phyloP scores from a whole-genome alignment of 108 stramenopile genomes.

The Skeletonema marinoi region DNA sequence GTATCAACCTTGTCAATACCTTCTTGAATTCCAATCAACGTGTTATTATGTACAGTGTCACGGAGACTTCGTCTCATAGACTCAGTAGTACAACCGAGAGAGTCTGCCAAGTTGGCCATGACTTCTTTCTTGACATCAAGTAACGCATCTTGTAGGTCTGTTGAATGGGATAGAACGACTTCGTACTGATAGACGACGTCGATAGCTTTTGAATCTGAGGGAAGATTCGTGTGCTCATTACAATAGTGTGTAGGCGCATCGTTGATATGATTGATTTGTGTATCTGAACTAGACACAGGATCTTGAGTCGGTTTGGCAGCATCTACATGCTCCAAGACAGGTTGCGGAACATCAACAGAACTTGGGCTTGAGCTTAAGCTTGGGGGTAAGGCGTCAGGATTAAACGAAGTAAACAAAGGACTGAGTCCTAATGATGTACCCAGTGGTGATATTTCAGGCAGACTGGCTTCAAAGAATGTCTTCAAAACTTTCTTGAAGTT shows the following conservation, averaged over 20 bases:
- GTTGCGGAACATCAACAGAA: not conserved
- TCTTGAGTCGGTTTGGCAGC: not conserved
- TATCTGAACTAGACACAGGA: not conserved
- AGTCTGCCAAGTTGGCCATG: not conserved
- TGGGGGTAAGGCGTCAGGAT: too few species aligned
- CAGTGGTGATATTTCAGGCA: slow-evolving; percentile 1
- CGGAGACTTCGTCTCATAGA: not conserved
- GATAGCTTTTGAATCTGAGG: not conserved
- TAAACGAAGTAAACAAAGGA: too few species aligned
- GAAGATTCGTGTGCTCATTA: not conserved
- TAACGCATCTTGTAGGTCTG: not conserved
- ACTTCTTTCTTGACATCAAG: not conserved
- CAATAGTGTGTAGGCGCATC: not conserved
- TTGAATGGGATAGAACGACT: not conserved
- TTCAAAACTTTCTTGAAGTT: slow-evolving; percentile 45
- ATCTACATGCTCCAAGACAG: not conserved
- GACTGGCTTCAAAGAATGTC: slow-evolving; percentile 16
- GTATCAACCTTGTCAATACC: not conserved
- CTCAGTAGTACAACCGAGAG: not conserved
- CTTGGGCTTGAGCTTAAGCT: not conserved
- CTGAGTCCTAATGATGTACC: too few species aligned
- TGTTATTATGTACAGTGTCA: too few species aligned
- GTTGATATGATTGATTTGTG: not conserved
- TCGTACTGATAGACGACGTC: not conserved
- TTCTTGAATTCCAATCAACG: not conserved